These are phyloP conservation scores for Camelina neglecta DNA, from an alignment of 345 rosid species.

Conservation along the genomic window DNA sequence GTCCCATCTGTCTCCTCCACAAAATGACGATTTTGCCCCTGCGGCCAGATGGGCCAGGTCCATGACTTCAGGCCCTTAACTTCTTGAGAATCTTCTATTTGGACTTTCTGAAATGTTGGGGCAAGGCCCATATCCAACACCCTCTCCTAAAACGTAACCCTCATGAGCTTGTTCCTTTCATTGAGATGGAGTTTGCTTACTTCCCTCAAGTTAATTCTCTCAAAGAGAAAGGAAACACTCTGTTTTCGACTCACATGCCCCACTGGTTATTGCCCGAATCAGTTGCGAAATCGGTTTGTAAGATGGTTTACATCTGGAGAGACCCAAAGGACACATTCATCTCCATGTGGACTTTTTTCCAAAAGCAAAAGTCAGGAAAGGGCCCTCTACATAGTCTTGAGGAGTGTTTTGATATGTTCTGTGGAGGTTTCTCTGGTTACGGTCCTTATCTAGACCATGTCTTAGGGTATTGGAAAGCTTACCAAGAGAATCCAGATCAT, in stretches of 20 bases:
- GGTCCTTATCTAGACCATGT: slow-evolving; percentile 38
- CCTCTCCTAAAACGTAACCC: slow-evolving; percentile 27
- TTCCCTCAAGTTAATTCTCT: slow-evolving; percentile 14
- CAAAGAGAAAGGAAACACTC: slow-evolving; percentile 27
- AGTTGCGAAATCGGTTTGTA: slow-evolving; percentile 1
- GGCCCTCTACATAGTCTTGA: slow-evolving; percentile 13
- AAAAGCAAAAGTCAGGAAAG: background rate
- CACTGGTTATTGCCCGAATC: background rate
- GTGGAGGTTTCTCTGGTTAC: slow-evolving; percentile 12
- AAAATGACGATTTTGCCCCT: no score
- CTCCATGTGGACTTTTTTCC: slow-evolving; percentile 30
- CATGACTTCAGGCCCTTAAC: no score
- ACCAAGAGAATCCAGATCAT: no score
- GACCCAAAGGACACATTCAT: slow-evolving; percentile 39
- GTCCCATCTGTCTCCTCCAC: no score
- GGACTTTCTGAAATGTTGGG: no score
- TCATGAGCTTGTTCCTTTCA: slow-evolving; percentile 38
- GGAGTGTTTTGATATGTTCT: slow-evolving; percentile 32
- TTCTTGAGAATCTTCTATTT: no score
- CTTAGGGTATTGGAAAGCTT: no score
- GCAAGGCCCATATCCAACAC: no score
- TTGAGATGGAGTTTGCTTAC: slow-evolving; percentile 11
- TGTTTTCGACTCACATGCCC: slow-evolving; percentile 32
- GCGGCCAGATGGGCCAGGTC: no score
- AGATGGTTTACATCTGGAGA: slow-evolving; percentile 40